Evolutionary conservation across 2,329 filamentous ascomycete genomes (phyloP).

Genomic region (Dactylellina sp.): DNA sequence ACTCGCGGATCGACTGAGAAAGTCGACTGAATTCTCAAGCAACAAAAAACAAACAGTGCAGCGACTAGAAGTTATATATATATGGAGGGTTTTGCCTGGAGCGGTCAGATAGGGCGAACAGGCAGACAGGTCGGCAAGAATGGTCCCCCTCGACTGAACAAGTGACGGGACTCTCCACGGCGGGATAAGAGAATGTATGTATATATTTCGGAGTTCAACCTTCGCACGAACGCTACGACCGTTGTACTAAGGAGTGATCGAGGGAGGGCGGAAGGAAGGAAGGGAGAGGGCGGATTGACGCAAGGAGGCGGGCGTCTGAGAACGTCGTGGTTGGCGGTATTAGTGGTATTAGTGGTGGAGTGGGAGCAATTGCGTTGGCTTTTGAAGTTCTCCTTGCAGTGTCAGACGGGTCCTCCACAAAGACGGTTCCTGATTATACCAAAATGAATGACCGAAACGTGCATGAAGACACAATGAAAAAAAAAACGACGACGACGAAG

Average conservation of each 20-base stretch:
- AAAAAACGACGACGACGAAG: slow-evolving; percentile 18
- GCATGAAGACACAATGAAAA: slow-evolving; percentile 25
- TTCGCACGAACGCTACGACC: slow-evolving; percentile 20
- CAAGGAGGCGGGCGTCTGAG: slow-evolving; percentile 51
- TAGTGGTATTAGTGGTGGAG: slow-evolving; percentile 12
- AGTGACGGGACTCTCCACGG: slow-evolving; percentile 25
- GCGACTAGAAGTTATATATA: slow-evolving; percentile 45
- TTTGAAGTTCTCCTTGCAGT: slow-evolving; percentile 41
- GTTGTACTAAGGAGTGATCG: slow-evolving; percentile 34
- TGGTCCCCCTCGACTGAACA: slow-evolving; percentile 36
- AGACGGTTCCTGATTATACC: slow-evolving; percentile 40
- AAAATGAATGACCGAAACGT: slow-evolving; percentile 55
- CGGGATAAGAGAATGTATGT: slow-evolving; percentile 39
- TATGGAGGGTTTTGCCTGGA: slow-evolving; percentile 2
- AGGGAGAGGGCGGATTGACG: slow-evolving; percentile 53
- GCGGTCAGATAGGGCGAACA: slow-evolving; percentile 14
- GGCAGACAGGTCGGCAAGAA: slow-evolving; percentile 49
- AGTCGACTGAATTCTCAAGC: slow-evolving; percentile 45
- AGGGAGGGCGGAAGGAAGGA: slow-evolving; percentile 51
- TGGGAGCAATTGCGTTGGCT: slow-evolving; percentile 35
- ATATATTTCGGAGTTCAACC: slow-evolving; percentile 14
- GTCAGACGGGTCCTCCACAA: slow-evolving; percentile 22
- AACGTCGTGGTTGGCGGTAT: slow-evolving; percentile 29
- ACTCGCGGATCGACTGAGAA: slow-evolving; percentile 48
- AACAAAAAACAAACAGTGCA: slow-evolving; percentile 50